phyloP scores from a whole-genome alignment of 2,329 filamentous ascomycete genomes.

The Leptographium wingfieldii region DNA sequence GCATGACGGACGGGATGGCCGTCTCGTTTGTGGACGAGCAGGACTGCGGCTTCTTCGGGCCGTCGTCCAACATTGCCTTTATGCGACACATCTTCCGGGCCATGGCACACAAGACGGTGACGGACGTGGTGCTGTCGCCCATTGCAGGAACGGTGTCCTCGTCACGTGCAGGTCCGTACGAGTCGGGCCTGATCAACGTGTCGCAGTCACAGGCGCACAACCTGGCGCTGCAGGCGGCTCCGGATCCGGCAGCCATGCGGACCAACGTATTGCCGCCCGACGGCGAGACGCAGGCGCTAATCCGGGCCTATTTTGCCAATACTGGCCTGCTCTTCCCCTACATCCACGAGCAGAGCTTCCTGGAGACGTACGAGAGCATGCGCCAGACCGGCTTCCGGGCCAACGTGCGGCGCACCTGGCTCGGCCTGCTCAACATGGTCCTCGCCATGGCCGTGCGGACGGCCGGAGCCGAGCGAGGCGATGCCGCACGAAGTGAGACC shows the following conservation, averaged over 20 bases:
- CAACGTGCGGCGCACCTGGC: constrained; percentile 29
- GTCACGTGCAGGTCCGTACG: not conserved
- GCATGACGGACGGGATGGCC: not conserved
- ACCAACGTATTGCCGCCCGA: constrained; percentile 6
- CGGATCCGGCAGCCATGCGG: not conserved
- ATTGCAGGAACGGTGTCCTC: not conserved
- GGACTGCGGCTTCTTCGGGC: constrained; percentile 2
- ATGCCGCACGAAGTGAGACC: constrained; percentile 10
- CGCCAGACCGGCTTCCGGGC: constrained; percentile 15
- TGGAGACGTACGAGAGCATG: constrained; percentile 9
- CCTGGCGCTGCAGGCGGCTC: no score
- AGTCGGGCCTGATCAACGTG: not conserved
- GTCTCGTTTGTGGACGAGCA: not conserved
- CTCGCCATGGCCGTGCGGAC: constrained; percentile 32
- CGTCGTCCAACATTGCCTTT: constrained; percentile 17
- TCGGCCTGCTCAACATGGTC: constrained; percentile 36
- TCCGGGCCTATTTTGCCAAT: constrained; percentile 11
- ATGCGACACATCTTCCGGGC: constrained; percentile 12
- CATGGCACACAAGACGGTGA: constrained; percentile 2
- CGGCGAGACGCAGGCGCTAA: constrained; percentile 7
- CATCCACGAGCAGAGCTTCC: constrained; percentile 11
- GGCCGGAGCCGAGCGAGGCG: constrained; percentile 12
- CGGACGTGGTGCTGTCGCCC: not conserved
- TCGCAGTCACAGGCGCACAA: not conserved
- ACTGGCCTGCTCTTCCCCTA: constrained; percentile 14